These are phyloP conservation scores for Amauroascus verrucosus DNA, from an alignment of 2,329 filamentous ascomycete species.

Conservation along the genomic window DNA sequence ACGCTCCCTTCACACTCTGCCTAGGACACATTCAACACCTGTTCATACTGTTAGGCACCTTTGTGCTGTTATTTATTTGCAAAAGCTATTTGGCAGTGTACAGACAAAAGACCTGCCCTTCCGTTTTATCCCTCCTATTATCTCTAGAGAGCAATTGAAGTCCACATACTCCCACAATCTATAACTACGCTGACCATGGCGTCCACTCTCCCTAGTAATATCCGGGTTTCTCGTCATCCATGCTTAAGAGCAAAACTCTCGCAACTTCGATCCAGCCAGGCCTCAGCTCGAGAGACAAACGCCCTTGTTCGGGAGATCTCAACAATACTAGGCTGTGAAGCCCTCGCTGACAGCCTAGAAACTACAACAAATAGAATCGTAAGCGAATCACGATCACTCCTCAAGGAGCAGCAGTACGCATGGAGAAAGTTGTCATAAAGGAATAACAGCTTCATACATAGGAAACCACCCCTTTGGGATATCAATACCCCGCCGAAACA, in stretches of 20 bases:
- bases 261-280: slow-evolving; percentile 65
- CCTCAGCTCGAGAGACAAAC: slow-evolving; percentile 66
- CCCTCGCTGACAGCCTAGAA: slow-evolving; percentile 55
- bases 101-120: no score
- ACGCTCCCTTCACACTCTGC: not conserved
- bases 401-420: slow-evolving; percentile 9
- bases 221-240: slow-evolving; percentile 74
- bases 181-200: slow-evolving; percentile 2
- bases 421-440: not conserved
- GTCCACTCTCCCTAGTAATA: slow-evolving; percentile 41
- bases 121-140: no score
- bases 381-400: slow-evolving; percentile 25
- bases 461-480: slow-evolving; percentile 70
- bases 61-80: no score
- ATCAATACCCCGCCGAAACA: slow-evolving; percentile 57
- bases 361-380: slow-evolving; percentile 54
- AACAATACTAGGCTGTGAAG: slow-evolving; percentile 71
- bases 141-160: not conserved
- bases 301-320: slow-evolving; percentile 76
- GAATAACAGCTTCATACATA: slow-evolving; percentile 30
- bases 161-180: not conserved
- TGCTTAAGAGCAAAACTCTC: slow-evolving; percentile 82
- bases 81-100: no score
- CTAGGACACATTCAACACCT: no score
- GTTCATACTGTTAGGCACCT: no score